These are phyloP conservation scores for Pterulicium gracile DNA, from an alignment of 1,284 basidiomycete genomes.

Conservation along the genomic window DNA sequence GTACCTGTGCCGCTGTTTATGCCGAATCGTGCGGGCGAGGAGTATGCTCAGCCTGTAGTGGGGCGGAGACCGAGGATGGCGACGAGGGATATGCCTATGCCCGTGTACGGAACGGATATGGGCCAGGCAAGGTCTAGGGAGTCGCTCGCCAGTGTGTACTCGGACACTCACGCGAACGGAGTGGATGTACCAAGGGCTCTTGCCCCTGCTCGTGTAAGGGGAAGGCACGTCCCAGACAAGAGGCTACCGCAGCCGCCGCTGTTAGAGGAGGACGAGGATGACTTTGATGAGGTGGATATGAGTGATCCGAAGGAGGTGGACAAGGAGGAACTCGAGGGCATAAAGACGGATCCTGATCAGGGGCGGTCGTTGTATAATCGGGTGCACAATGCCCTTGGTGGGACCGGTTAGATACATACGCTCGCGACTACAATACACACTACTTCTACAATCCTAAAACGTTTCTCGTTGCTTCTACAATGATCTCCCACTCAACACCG, in stretches of 20 bases:
- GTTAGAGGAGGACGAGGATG: neutral
- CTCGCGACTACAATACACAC: too few species aligned
- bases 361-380: too few species aligned
- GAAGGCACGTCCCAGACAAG: neutral
- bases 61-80: neutral
- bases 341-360: too few species aligned
- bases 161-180: too few species aligned
- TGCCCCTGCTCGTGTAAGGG: neutral
- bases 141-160: too few species aligned
- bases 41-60: neutral
- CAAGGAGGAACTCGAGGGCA: neutral
- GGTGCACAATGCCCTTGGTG: too few species aligned
- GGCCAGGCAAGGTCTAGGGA: too few species aligned
- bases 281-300: neutral
- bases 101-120: too few species aligned
- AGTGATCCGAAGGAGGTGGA: too few species aligned
- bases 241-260: neutral
- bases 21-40: neutral
- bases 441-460: too few species aligned
- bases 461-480: constrained; percentile 74
- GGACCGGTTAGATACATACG: too few species aligned
- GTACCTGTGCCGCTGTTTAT: constrained; percentile 1
- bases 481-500: constrained; percentile 79
- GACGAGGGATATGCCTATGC: neutral
- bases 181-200: neutral